These are phyloP conservation scores for Trichocomaceae sp. DNA, from an alignment of 2,329 filamentous ascomycete species.

Conservation along the genomic window DNA sequence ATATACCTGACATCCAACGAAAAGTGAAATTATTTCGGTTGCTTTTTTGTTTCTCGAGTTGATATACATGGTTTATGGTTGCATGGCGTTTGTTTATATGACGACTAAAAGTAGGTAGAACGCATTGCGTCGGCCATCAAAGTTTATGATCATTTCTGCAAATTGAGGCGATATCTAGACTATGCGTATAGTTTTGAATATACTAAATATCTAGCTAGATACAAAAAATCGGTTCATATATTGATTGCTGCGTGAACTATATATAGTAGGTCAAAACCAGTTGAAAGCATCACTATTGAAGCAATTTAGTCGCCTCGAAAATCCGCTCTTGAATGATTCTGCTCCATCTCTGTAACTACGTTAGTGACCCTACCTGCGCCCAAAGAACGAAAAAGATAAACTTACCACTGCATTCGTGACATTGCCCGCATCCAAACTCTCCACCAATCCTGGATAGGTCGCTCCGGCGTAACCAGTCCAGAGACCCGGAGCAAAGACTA, in stretches of 20 bases:
- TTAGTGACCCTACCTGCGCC: background rate
- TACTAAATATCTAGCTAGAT: background rate
- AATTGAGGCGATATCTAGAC: background rate
- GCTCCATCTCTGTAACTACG: conserved; percentile 33
- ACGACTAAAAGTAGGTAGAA: background rate
- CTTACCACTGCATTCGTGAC: conserved; percentile 46
- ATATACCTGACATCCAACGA: background rate
- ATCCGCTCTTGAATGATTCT: conserved; percentile 33
- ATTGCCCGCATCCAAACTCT: conserved; percentile 51
- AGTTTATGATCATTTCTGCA: background rate
- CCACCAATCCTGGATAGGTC: conserved; percentile 59
- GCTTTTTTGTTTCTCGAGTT: background rate
- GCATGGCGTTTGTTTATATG: conserved; percentile 1
- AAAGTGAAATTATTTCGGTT: background rate
- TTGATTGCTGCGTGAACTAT: no score
- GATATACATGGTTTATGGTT: background rate
- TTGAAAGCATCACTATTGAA: conserved; percentile 12
- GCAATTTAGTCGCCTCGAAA: conserved; percentile 25
- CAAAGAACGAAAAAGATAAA: conserved; percentile 14
- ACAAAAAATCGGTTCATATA: no score
- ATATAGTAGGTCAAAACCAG: no score
- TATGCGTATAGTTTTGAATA: background rate
- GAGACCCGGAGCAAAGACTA: conserved; percentile 82
- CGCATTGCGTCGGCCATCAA: background rate
- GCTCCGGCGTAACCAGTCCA: conserved; percentile 87